Conservation (phyloP, 345 rosid species). For the Linum usitatissimum region DNA sequence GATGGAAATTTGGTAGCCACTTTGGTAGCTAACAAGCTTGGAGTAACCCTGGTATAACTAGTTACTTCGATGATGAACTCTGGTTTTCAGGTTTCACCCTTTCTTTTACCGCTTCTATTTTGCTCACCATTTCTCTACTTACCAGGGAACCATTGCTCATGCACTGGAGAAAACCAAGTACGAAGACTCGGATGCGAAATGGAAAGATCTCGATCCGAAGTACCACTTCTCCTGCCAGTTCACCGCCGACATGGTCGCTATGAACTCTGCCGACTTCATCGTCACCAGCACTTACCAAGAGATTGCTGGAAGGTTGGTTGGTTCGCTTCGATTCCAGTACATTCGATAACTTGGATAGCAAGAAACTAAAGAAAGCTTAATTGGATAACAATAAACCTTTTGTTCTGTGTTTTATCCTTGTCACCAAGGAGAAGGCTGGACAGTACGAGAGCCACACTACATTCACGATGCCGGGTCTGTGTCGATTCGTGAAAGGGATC, state of each 20-base stretch:
- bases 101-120: no score
- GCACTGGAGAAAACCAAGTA: slow-evolving; percentile 91
- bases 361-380: not conserved
- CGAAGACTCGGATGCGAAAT: slow-evolving; percentile 76
- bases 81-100: no score
- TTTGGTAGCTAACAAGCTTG: slow-evolving; percentile 64
- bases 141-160: slow-evolving; percentile 78
- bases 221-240: slow-evolving; percentile 94
- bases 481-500: slow-evolving; percentile 80
- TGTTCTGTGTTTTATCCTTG: not conserved
- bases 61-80: not conserved
- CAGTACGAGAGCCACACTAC: slow-evolving; percentile 82
- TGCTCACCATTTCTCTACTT: slow-evolving; percentile 4
- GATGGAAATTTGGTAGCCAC: slow-evolving; percentile 94
- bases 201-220: slow-evolving; percentile 77
- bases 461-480: slow-evolving; percentile 89
- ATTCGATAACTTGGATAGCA: not conserved
- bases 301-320: slow-evolving; percentile 78
- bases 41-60: slow-evolving; percentile 49
- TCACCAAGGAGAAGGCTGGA: slow-evolving; percentile 70
- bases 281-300: slow-evolving; percentile 91
- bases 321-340: not conserved
- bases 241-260: slow-evolving; percentile 73
- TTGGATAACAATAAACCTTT: not conserved
- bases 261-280: slow-evolving; percentile 80